phyloP scores from a whole-genome alignment of 1,284 basidiomycete species.

The Melampsora occidentalis region DNA sequence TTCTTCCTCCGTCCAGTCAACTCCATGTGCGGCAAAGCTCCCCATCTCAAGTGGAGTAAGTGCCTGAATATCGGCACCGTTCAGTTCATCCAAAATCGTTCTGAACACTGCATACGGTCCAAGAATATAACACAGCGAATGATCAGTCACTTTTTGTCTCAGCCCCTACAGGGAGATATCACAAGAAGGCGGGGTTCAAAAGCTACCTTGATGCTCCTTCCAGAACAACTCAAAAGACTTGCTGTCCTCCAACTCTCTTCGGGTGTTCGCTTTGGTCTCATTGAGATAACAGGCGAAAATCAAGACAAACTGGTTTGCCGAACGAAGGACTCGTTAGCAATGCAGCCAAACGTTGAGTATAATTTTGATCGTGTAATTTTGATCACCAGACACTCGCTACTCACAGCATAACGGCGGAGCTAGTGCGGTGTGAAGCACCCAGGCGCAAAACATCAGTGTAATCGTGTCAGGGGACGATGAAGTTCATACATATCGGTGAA shows the following conservation, averaged over 20 bases:
- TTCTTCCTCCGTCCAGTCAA: constrained; percentile 44
- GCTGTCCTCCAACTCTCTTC: constrained; percentile 36
- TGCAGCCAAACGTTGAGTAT: background rate
- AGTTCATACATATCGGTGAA: background rate
- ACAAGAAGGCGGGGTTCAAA: background rate
- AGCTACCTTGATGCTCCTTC: constrained; percentile 42
- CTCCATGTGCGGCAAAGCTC: constrained; percentile 58
- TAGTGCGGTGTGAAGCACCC: constrained; percentile 56
- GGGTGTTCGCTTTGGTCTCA: constrained; percentile 69
- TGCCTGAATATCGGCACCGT: constrained; percentile 72
- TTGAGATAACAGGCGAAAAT: constrained; percentile 92
- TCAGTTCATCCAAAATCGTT: constrained; percentile 89
- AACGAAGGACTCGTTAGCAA: constrained; percentile 38
- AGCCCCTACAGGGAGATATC: background rate
- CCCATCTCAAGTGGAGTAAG: constrained; percentile 80
- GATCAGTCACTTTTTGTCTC: background rate
- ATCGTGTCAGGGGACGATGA: constrained; percentile 36
- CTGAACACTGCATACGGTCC: constrained; percentile 67
- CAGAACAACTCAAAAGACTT: constrained; percentile 44
- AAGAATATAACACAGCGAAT: background rate
- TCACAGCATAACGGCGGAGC: constrained; percentile 73
- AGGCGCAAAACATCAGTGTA: constrained; percentile 51
- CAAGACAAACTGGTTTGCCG: constrained; percentile 77
- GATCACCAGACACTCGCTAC: constrained; percentile 23
- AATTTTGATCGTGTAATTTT: constrained; percentile 20